phyloP scores from a whole-genome alignment of 1,284 basidiomycete genomes.

The Rhodotorula sp. region DNA sequence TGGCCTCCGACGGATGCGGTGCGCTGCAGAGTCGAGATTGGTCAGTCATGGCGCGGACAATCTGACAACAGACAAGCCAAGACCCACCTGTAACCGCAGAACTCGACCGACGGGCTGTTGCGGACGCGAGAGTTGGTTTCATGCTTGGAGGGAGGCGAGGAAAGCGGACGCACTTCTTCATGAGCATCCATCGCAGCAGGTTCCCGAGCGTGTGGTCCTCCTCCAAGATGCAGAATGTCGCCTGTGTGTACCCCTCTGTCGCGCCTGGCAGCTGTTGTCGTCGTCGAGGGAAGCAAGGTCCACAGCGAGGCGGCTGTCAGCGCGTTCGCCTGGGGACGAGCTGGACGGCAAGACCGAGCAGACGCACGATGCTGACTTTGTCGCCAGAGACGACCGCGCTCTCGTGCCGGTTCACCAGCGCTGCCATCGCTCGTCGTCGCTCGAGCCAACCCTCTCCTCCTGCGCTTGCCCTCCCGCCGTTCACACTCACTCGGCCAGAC shows the following conservation, averaged over 20 bases:
- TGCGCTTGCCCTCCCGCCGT: not conserved
- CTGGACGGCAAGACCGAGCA: too few relatives aligned
- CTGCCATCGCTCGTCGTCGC: slow-evolving; percentile 7
- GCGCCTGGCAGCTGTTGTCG: slow-evolving; percentile 50
- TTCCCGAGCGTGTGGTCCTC: slow-evolving; percentile 97
- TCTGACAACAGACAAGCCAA: not conserved
- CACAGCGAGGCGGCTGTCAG: not conserved
- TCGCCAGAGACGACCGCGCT: slow-evolving; percentile 22
- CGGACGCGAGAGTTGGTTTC: too few relatives aligned
- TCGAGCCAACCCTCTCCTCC: not conserved
- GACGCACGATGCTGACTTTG: slow-evolving; percentile 34
- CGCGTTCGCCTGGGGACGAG: not conserved
- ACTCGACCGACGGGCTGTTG: slow-evolving; percentile 92
- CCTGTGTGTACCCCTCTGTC: slow-evolving; percentile 70
- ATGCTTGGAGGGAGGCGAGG: not conserved
- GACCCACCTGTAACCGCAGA: slow-evolving; percentile 90
- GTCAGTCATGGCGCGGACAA: not conserved
- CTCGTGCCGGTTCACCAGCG: slow-evolving; percentile 21
- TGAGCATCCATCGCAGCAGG: slow-evolving; percentile 91
- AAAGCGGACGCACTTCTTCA: slow-evolving; percentile 83
- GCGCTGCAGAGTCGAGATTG: slow-evolving; percentile 56
- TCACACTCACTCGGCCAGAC: not conserved
- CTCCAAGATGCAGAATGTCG: slow-evolving; percentile 86
- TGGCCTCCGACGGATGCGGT: slow-evolving; percentile 94
- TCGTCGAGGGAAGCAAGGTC: not conserved